Base-by-base conservation (phyloP, 2,329 filamentous ascomycete genomes). In the Lasiodiplodia sp. region DNA sequence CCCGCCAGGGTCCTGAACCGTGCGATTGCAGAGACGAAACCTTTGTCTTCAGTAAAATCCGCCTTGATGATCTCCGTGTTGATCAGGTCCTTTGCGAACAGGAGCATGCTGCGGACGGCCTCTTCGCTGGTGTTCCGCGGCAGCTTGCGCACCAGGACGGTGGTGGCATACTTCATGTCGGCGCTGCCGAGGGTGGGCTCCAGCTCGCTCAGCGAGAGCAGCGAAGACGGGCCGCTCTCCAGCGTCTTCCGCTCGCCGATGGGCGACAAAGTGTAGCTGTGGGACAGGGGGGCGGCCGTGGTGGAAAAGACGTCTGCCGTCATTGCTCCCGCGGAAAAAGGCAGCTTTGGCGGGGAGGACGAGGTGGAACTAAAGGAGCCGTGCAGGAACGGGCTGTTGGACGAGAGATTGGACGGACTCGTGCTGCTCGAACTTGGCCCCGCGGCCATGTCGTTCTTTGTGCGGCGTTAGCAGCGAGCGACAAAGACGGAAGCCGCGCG, bases 1-100 rank as follows among this genome's bases (percentile, higher is more conserved):
- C 86, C 86, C 21, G 83, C 82, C 62, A 86, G 73, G 6, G 86
- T 85, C 69, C 83, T 82, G 75, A 91, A 90, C 58, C 84, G 83
- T 51, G 87, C 88, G 71, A 89, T 79, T 49, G 88, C 88, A 62
- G 84, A 86, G 28, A 84, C 77, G 71, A 86, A 89, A 34, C 84
- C 85, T 60, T 82, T 79, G 72, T 90, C 87, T 63, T 89, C 86
- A 18, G 84, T 80, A 70, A 82, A 81, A n/a, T 86, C 85, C 16
- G 73, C 70, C 5, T 82, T 78, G 18, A 89, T 80, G 70, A 90
- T 84, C 66, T 88, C 86, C 67, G 85, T 85, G 71, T 88, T 86
- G 60, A 88, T 79, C 60, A 90, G 82, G 71, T 90, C 87, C 72
- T 88, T 87, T 23, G 88, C 87, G 72, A 91, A 90, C n/a, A 89